These are phyloP conservation scores for Kwoniella shandongensis DNA, from an alignment of 768 basidiomycete species.

Conservation along the genomic window DNA sequence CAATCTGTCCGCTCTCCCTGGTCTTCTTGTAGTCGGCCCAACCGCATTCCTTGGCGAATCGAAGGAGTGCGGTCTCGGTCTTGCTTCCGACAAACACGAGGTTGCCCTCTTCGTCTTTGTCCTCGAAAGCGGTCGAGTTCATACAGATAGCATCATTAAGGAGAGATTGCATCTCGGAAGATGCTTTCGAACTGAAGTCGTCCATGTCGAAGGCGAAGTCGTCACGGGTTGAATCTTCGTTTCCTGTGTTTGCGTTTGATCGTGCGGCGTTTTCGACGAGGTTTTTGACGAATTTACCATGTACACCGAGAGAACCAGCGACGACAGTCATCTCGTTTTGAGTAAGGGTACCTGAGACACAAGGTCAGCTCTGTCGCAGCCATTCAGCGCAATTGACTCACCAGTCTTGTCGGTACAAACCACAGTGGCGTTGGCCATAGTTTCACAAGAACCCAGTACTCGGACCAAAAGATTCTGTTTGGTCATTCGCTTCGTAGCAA, in stretches of 20 bases:
- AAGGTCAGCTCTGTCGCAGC: constrained; percentile 63
- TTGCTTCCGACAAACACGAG: constrained; percentile 79
- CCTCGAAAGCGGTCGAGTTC: constrained; percentile 93
- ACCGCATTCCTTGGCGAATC: constrained; percentile 74
- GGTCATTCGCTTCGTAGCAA: constrained; percentile 98
- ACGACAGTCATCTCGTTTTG: constrained; percentile 95
- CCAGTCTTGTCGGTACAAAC: constrained; percentile 57
- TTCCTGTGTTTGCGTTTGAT: constrained; percentile 67
- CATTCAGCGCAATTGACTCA: constrained; percentile 1
- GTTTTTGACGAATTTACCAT: constrained; percentile 85
- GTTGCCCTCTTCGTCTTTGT: constrained; percentile 64
- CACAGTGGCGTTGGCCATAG: constrained; percentile 96
- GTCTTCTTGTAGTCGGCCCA: constrained; percentile 73
- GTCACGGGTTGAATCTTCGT: constrained; percentile 35
- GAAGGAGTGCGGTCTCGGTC: constrained; percentile 88
- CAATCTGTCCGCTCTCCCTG: constrained; percentile 63
- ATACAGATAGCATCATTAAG: constrained; percentile 84
- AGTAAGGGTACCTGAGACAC: constrained; percentile 79
- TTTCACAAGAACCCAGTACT: constrained; percentile 94
- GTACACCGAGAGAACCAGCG: constrained; percentile 88
- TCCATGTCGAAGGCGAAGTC: constrained; percentile 87
- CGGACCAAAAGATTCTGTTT: constrained; percentile 91
- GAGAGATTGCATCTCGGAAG: constrained; percentile 63
- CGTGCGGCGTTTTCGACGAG: constrained; percentile 70
- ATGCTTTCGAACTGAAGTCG: constrained; percentile 66